Percentiles rank a stretch among this genome's conserved stretches.
These are phyloP conservation scores for Calvatia gigantea DNA, from an alignment of 768 basidiomycete species.

Conservation along the genomic window DNA sequence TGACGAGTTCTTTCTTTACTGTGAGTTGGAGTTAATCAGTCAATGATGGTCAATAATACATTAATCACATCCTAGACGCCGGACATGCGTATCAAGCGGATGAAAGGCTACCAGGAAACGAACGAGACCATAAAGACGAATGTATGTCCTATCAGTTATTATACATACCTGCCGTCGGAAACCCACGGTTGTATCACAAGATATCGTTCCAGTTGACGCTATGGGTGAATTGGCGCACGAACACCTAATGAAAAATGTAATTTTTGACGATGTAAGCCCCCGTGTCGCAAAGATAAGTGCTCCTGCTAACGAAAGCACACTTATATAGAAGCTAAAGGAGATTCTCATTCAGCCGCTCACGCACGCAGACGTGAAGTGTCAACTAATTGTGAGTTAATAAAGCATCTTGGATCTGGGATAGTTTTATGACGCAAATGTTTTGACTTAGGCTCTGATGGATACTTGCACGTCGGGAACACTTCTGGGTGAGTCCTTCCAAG, in stretches of 20 bases:
- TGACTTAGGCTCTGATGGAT: background rate
- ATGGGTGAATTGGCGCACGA: background rate
- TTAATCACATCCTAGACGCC: conserved; percentile 8
- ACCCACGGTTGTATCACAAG: background rate
- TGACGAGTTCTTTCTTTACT: background rate
- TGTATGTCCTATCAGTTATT: conserved; percentile 3
- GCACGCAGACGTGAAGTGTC: background rate
- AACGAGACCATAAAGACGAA: conserved; percentile 15
- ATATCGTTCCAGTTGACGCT: conserved; percentile 14
- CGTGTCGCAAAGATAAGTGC: no score
- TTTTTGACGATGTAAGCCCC: background rate
- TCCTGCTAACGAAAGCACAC: background rate
- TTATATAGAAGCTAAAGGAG: background rate
- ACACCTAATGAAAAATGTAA: background rate
- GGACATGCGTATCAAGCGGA: conserved; percentile 14
- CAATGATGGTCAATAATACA: background rate
- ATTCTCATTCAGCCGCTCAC: background rate
- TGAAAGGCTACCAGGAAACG: background rate
- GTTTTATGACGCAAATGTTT: background rate
- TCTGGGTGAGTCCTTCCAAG: conserved; percentile 10
- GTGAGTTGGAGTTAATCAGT: background rate
- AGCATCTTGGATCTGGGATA: background rate
- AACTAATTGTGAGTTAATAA: background rate
- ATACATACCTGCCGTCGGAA: background rate
- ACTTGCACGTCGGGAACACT: conserved; percentile 15